phyloP scores from a whole-genome alignment of 805 yeast genomes.

The Metschnikowia matae region DNA sequence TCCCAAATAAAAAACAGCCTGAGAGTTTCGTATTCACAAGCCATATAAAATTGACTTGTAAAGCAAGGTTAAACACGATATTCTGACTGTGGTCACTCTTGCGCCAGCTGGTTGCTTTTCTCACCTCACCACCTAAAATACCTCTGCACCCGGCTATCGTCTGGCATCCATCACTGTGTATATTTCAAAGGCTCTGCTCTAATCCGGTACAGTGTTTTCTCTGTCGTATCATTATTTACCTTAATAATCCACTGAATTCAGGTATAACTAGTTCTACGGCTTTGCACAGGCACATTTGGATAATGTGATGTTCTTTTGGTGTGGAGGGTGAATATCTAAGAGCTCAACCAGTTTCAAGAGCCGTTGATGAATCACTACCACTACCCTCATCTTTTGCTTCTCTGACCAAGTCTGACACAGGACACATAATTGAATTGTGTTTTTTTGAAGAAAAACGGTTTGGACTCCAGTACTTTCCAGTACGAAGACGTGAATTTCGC shows the following conservation, averaged over 20 bases:
- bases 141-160: conserved; percentile 13
- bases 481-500: conserved; percentile 24
- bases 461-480: conserved; percentile 14
- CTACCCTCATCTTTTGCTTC: conserved; percentile 55
- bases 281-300: conserved; percentile 49
- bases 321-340: conserved; percentile 64
- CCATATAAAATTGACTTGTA: conserved; percentile 4
- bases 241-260: too few species aligned
- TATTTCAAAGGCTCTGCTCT: conserved; percentile 14
- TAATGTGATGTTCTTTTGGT: conserved; percentile 72
- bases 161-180: conserved; percentile 7
- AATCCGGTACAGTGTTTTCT: conserved; percentile 16
- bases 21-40: neutral
- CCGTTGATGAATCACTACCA: conserved; percentile 71
- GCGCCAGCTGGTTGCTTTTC: conserved; percentile 40
- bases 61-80: conserved; percentile 34
- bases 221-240: too few species aligned
- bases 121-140: conserved; percentile 31
- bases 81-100: conserved; percentile 42
- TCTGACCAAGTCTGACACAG: conserved; percentile 85
- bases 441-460: conserved; percentile 53
- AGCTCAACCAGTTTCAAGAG: conserved; percentile 55
- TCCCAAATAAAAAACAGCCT: too few species aligned
- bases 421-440: conserved; percentile 76
- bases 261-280: too few species aligned